A percentile compares a stretch with the other conserved stretches of the same genome.
phyloP scores from a whole-genome alignment of 352 stramenopile genomes.

The Phytophthora sansomeana region DNA sequence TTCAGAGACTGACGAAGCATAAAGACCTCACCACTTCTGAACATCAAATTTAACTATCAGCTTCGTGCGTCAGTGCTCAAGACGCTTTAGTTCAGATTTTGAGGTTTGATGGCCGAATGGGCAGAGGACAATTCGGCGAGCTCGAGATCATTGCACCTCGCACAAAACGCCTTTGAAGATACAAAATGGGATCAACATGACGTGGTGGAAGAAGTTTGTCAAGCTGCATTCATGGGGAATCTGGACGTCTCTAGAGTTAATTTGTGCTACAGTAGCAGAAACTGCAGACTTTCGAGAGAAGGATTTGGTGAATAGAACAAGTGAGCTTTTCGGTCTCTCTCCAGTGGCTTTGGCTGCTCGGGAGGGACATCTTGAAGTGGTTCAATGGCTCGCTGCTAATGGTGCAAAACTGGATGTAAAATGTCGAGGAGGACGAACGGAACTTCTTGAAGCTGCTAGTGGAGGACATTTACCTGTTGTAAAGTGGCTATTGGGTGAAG shows the following conservation, averaged over 20 bases:
- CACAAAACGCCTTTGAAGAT: neutral
- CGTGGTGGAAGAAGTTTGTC: neutral
- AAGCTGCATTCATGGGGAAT: neutral
- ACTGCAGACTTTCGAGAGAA: neutral
- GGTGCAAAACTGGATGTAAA: neutral
- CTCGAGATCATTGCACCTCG: neutral
- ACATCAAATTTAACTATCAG: too few species aligned
- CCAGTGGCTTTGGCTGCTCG: neutral
- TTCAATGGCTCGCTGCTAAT: neutral
- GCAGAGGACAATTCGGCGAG: neutral
- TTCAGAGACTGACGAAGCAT: too few species aligned
- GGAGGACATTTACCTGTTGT: neutral
- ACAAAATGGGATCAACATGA: neutral
- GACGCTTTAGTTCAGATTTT: too few species aligned
- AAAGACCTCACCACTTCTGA: too few species aligned
- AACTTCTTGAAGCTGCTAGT: neutral
- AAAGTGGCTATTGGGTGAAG: neutral
- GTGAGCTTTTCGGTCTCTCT: neutral
- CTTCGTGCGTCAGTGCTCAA: too few species aligned
- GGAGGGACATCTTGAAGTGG: neutral
- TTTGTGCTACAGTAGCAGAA: neutral
- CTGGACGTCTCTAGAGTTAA: neutral
- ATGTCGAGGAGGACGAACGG: neutral
- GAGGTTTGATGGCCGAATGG: neutral
- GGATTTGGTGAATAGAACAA: neutral